phyloP scores from a whole-genome alignment of 441 rosid species.

The Mallotus japonicus region DNA sequence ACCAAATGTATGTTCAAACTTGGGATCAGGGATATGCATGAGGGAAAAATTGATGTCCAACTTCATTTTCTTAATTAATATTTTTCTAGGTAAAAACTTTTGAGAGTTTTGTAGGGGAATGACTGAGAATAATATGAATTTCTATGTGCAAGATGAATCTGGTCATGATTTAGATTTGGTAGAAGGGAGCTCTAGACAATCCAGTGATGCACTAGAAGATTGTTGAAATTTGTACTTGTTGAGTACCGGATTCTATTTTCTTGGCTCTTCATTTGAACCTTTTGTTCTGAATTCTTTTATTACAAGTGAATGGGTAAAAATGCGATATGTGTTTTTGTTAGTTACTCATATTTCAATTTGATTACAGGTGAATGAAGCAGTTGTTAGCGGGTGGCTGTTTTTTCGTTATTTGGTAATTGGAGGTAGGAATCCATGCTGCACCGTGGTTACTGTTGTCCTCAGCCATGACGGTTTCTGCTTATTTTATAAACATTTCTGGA shows the following conservation, averaged over 20 bases:
- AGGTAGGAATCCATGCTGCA: constrained; percentile 47
- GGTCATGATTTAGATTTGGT: not conserved
- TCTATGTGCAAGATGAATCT: not conserved
- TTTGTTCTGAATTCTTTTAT: not conserved
- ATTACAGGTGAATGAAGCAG: constrained; percentile 93
- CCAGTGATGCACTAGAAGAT: not conserved
- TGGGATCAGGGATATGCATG: not conserved
- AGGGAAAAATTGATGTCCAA: not conserved
- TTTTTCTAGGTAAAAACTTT: not conserved
- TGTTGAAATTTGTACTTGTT: not conserved
- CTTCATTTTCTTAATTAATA: not conserved
- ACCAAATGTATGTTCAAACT: not conserved
- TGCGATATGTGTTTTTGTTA: not conserved
- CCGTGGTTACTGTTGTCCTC: not conserved
- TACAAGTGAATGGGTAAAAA: not conserved
- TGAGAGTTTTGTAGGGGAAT: not conserved
- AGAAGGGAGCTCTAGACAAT: constrained; percentile 2
- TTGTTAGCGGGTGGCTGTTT: constrained; percentile 96
- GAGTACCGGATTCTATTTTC: not conserved
- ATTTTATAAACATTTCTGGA: too few relatives aligned
- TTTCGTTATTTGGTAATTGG: constrained; percentile 98
- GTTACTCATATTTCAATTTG: constrained; percentile 11
- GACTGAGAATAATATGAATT: not conserved
- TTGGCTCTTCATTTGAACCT: not conserved
- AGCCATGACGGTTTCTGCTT: too few relatives aligned